A percentile compares a stretch with the other conserved stretches of the same genome.
phyloP scores from a whole-genome alignment of 345 rosid species.

The Jatropha curcas region DNA sequence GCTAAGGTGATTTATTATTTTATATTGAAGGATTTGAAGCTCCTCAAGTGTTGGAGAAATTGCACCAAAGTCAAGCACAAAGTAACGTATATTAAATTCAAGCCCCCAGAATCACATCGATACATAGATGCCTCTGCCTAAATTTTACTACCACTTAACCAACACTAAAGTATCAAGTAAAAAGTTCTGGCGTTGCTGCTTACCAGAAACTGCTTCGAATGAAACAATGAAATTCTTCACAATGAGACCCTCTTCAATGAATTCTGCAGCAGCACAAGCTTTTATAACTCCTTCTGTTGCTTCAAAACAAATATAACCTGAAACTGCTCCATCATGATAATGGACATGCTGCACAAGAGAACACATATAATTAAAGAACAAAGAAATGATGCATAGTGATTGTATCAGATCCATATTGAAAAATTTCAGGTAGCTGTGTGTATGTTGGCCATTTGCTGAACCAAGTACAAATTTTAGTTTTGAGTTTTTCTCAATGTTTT shows the following conservation, averaged over 20 bases:
- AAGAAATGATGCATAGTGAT: not conserved
- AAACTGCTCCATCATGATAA: conserved; percentile 8
- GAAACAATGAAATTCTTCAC: conserved; percentile 12
- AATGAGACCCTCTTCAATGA: not conserved
- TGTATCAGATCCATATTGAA: too few relatives aligned
- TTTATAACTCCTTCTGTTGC: conserved; percentile 3
- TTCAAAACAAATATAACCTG: conserved; percentile 15
- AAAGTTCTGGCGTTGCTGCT: not conserved
- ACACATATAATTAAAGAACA: not conserved
- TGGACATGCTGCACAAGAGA: not conserved
- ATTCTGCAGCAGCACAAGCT: conserved; percentile 12
- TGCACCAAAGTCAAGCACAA: not conserved
- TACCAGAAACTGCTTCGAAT: conserved; percentile 3
- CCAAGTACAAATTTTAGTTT: too few relatives aligned
- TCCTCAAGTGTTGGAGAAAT: not conserved
- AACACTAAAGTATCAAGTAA: not conserved
- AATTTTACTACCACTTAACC: too few relatives aligned
- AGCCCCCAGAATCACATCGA: not conserved
- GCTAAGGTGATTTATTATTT: not conserved
- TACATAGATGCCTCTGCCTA: not conserved
- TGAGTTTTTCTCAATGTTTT: too few relatives aligned
- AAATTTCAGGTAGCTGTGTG: too few relatives aligned
- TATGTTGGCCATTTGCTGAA: too few relatives aligned
- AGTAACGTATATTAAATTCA: not conserved
- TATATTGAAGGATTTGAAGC: not conserved